These are phyloP conservation scores for Coemansia sp. DNA, from an alignment of 192 early-diverging fungal genomes.

Conservation along the genomic window DNA sequence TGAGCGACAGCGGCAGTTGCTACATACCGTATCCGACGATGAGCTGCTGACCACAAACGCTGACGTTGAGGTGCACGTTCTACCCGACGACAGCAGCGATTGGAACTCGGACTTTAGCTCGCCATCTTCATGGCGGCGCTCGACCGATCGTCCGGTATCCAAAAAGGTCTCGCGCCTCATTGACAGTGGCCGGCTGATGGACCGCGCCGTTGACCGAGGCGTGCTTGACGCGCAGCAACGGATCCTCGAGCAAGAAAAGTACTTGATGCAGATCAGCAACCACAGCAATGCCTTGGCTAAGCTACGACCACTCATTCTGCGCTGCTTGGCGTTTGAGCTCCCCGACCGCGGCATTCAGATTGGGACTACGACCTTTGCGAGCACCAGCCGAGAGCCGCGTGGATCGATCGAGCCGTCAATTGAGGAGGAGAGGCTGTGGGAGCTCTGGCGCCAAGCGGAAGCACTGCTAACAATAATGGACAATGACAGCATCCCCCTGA, in stretches of 20 bases:
- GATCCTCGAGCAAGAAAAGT: slow-evolving; percentile 49
- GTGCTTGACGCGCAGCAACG: slow-evolving; percentile 51
- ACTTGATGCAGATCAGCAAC: slow-evolving; percentile 47
- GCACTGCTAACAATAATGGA: slow-evolving; percentile 54
- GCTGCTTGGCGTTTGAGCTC: slow-evolving; percentile 51
- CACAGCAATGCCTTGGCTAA: slow-evolving; percentile 34
- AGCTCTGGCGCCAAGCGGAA: slow-evolving; percentile 53
- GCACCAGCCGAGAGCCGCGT: slow-evolving; percentile 32
- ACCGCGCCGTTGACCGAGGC: slow-evolving; percentile 50
- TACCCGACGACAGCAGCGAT: slow-evolving; percentile 52
- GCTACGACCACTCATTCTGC: slow-evolving; percentile 50
- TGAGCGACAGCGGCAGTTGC: slow-evolving; percentile 1
- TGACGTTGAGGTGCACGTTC: slow-evolving; percentile 34
- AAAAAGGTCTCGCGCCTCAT: slow-evolving; percentile 20
- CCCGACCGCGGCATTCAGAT: slow-evolving; percentile 48
- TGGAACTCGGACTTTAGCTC: slow-evolving; percentile 57
- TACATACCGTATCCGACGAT: slow-evolving; percentile 34
- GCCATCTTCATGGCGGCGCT: slow-evolving; percentile 49
- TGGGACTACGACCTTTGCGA: slow-evolving; percentile 44
- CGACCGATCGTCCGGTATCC: slow-evolving; percentile 38
- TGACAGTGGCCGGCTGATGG: slow-evolving; percentile 41
- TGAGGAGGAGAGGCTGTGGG: slow-evolving; percentile 53
- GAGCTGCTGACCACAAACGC: slow-evolving; percentile 34
- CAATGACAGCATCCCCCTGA: slow-evolving; percentile 45
- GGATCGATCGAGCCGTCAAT: slow-evolving; percentile 52